Percentiles rank a stretch among this genome's conserved stretches.
Conservation (phyloP, 73 alveolate species). For the Paraurostyla sp. region DNA sequence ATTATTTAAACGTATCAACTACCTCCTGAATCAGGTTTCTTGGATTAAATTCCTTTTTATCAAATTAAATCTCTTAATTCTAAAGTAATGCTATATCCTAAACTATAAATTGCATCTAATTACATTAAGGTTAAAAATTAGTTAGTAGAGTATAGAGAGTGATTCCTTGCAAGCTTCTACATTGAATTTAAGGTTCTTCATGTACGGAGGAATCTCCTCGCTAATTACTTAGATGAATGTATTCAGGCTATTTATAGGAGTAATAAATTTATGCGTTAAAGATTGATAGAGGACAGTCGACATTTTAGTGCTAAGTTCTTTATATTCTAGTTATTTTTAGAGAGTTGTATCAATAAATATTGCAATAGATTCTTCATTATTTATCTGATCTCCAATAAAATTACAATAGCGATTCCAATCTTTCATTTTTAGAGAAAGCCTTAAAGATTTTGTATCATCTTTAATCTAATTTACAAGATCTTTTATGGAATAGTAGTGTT, state of each 20-base stretch:
- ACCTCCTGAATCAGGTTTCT: background rate
- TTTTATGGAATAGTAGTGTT: background rate
- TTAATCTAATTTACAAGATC: background rate
- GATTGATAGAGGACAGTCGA: background rate
- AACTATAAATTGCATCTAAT: background rate
- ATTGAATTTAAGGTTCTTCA: background rate
- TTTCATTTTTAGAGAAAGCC: background rate
- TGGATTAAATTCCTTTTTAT: background rate
- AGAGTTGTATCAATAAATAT: background rate
- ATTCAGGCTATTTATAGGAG: conserved; percentile 25
- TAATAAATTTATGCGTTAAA: conserved; percentile 25
- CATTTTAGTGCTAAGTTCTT: background rate
- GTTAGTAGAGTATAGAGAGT: background rate
- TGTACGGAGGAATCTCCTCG: background rate
- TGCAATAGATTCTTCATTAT: conserved; percentile 2
- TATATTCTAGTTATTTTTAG: background rate
- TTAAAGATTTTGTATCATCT: background rate
- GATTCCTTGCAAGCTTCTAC: conserved; percentile 1
- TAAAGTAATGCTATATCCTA: background rate
- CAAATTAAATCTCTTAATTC: background rate
- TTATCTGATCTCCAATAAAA: background rate
- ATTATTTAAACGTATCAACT: background rate
- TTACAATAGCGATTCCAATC: background rate
- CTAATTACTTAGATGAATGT: background rate
- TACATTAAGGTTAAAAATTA: background rate